Base-by-base conservation (phyloP, 108 stramenopile species). In the Nannochloropsis gaditana region DNA sequence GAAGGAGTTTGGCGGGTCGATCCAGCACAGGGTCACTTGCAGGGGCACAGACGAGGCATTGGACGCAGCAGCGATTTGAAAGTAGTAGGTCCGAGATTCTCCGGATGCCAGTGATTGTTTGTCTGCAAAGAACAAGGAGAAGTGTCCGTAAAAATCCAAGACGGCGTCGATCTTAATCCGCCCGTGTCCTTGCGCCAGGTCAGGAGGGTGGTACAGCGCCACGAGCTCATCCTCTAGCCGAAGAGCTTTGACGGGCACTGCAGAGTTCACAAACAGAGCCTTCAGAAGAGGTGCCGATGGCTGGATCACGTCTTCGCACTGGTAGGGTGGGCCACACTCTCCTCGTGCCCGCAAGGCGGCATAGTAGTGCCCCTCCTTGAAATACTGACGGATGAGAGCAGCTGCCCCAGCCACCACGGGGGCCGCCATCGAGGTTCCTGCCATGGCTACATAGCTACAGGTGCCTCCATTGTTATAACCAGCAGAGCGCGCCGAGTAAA, bases 381-480 rank as follows among this genome's bases (percentile, higher is more conserved):
- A 94, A 86, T 94, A 95, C 87, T 95, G 94, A 17, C 92, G 87
- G 41, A 96, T 59, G 15, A 96, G 85, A 11, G 95, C 94, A 0
- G 93, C 94, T 9, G 91, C 89, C 11, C 95, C 95, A 6, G 94
- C 92, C 21, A 93, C 92, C 11, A 93, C 84, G 21, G 95, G 95
- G 44, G 93, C 85, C 9, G 93, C 91, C 92, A 94, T 94, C 45
- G 83, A 84, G 9, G 91, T 91, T 21, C 91, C 91, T 15, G 59
- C 83, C 80, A 85, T 83, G 8, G 2, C 59, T 15, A 73, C 59
- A n/a, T 73, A 73, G 59, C 59, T 73, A 43, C 50, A 83, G 21
- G 41, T 86, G 41, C 80, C 31, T 41, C 83, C 83, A 21, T 86
- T 44, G 21, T 79, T 31, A 31, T 85, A 21, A 42, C 80, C 21